These are phyloP conservation scores for Pseudomicrostroma phylloplanum DNA, from an alignment of 1,284 basidiomycete species.

Conservation along the genomic window DNA sequence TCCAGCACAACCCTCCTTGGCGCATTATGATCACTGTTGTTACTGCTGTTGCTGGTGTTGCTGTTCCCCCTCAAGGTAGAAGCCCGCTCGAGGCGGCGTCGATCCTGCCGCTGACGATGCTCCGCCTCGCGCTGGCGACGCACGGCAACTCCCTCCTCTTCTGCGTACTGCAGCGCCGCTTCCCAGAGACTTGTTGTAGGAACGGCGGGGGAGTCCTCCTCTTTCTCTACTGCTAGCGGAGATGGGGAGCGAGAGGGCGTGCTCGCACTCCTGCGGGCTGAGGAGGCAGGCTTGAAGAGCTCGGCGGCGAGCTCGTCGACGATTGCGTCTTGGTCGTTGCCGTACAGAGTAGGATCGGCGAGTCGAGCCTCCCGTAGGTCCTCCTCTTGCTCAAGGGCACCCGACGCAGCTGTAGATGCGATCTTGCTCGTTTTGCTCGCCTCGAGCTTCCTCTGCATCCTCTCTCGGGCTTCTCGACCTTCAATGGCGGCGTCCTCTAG, in stretches of 20 bases:
- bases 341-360: neutral
- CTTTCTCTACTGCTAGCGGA: neutral
- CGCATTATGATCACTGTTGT: no score
- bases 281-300: neutral
- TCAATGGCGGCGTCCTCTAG: neutral
- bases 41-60: no score
- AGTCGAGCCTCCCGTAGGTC: no score
- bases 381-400: no score
- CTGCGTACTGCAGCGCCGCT: neutral
- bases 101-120: no score
- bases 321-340: neutral
- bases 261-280: neutral
- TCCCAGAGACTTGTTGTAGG: neutral
- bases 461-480: neutral
- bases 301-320: neutral
- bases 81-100: no score
- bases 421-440: neutral
- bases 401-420: neutral
- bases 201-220: neutral
- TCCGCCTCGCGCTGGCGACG: neutral
- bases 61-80: no score
- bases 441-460: constrained; percentile 1
- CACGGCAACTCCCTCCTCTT: neutral
- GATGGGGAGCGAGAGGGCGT: neutral
- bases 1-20: no score